Evolutionary conservation across 2,329 filamentous ascomycete species (phyloP), one percentile per base, ranked within the genome.

Genomic region (Apiospora rasikravindrae): DNA sequence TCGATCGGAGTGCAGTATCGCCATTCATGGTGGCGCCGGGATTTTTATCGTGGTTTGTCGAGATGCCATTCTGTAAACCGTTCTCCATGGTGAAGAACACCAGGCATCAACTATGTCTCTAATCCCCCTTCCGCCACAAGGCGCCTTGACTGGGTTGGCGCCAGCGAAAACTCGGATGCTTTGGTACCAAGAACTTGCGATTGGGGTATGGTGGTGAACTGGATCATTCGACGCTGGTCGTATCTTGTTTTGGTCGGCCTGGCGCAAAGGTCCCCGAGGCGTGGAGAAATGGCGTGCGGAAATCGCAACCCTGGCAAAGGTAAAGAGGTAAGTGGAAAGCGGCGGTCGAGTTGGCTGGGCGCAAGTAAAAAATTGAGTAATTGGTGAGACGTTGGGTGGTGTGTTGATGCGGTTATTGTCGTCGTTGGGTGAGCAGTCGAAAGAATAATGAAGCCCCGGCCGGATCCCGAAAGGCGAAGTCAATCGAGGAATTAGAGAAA

Each of bases 41-140:
- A 74, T 86, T 83, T 84, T 86, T 86, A 78, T 89, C 86, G 80
- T 90, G 86, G 78, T 90, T 87, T 77, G 86, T 86, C 79, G 85
- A 87, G 78, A 83, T 82, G 76, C 86, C 86, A 78, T 87, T 87
- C 78, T 85, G 84, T 78, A 81, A 83, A 81, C 86, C 86, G 82
- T 86, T 85, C 76, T 89, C 87, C 87, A 89, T 89, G 77, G 84
- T 86, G 83, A 88, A 64, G 29, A 64, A 40, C 83, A 77, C 87
- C 86, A 74, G 87, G 86, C 87, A 88, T 89, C 78, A 75, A 78
- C 76, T 51, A 24, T 71, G 76, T 75, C 74, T 81, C 77, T 67
- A 76, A 77, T 77, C 78, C 78, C 78, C 77, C 78, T 79, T 78
- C 79, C 78, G 77, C 79, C 75, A 73, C 74, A 74, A 77, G 77